Evolutionary conservation across 768 basidiomycete species (phyloP), one percentile per base, ranked within the genome.

Genomic region (Amanita rubescens): DNA sequence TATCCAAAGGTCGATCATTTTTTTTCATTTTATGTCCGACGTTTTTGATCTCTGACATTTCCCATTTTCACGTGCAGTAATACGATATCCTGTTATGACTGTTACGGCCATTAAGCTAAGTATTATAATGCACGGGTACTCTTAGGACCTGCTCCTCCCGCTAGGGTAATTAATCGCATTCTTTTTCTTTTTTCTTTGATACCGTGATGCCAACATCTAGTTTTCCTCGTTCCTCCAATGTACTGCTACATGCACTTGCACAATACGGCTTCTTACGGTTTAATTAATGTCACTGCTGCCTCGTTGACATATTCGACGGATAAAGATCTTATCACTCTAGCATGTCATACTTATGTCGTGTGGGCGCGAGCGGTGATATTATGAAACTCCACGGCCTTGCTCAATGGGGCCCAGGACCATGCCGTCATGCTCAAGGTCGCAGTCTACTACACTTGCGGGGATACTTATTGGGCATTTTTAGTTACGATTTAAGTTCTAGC

Each of bases 61-160:
- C n/a, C n/a, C n/a, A n/a, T n/a, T n/a, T 30, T 30, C 27, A 8
- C 27, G 27, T 3, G 8, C 27, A 75, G 73, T 57, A 68, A 67
- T 48, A 64, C 66, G 14, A 71, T 66, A 7, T 71, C 71, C 10
- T 75, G 73, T 52, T 64, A 67, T 50, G 70, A 74, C 46, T 75
- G 73, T 58, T 69, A 67, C 50, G 63, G 63, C 34, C 51, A 55
- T 20, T 57, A 49, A 54, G 45, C 39, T 58, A 30, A 30, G 27
- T 39, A 22, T 44, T 17, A 43, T 35, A 19, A 20, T 20, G 38
- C 37, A 0, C 37, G 37, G n/a, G 17, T 19, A 19, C 1, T 38
- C 17, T 38, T 41, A 22, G 17, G 39, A 19, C 41, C 41, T 20
- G 17, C 20, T 19, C 12, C 20, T 12, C 1, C 4, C 11, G 19